Evolutionary conservation across 805 yeast species (phyloP), one percentile per base, ranked within the genome.

Genomic region (Wickerhamomyces subpelliculosus): DNA sequence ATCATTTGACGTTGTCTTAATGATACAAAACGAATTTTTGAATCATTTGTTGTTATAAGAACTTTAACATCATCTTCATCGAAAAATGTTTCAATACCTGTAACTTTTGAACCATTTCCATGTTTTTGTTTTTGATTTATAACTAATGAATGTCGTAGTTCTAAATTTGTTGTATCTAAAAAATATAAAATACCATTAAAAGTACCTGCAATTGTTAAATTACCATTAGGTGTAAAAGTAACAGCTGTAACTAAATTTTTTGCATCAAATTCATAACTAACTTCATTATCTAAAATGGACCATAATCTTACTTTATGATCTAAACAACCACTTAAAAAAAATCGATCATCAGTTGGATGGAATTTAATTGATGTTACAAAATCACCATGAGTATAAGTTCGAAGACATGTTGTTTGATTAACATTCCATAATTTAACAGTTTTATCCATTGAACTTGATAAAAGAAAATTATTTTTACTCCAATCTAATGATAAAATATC

Each of bases 351-450:
- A 1, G 64, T 64, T 1, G 93, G 94, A 52, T 85, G 95, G 57
- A 89, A 89, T 36, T 70, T 72, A 4, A 84, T 84, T 9, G 80
- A 67, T 0, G 96, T 83, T 3, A 87, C 95, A 57, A 86, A 82
- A 56, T 86, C 95, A n/a, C 78, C 72, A 54, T 86, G 89, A 11
- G 60, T 55, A 50, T 84, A 88, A 1, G 78, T 68, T 34, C 81
- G 71, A 14, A 89, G 62, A 36, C 86, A 77, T 13, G 65, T 69
- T 2, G 60, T 62, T 35, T 89, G 68, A 28, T 84, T 85, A 11
- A 82, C 72, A 57, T 89, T 94, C 96, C 97, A 89, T 34, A 89
- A 62, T 45, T 75, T 74, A 2, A 79, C 95, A 0, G 94, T 81
- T 45, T 75, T 72, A 60, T 89, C 97, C 81, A 84, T 83, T 2